Evolutionary conservation across 352 stramenopile species (phyloP), one percentile per base, ranked within the genome.

Genomic region (Phytophthora pinifolia): DNA sequence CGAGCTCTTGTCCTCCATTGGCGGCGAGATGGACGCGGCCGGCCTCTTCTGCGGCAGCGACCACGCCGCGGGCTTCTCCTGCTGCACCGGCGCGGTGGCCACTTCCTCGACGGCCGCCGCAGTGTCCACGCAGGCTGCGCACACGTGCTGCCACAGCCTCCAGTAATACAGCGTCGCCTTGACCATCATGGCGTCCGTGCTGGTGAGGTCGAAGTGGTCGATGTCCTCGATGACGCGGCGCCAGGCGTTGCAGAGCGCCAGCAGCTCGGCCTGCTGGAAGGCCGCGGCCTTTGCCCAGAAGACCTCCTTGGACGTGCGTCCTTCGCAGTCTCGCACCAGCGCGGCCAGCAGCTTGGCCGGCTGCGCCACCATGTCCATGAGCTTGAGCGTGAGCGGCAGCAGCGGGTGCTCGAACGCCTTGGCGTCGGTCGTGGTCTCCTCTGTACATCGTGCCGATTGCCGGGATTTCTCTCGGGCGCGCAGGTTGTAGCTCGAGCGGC

Each of bases 151-250:
- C 82, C 82, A 92, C 59, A 89, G 20, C 2, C 60, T 61, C 57
- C 74, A 72, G 55, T 87, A 81, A 48, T 79, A 78, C 15, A 89
- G 35, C 49, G 59, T 53, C 20, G 76, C 52, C 64, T 89, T 89
- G 18, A 76, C 46, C 70, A 89, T 74, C 65, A 78, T 70, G 45
- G 59, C 34, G 43, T 88, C 74, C 7, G 70, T 64, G 37, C 65
- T 45, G 22, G 55, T 49, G 9, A 67, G 15, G 9, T 65, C 63
- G 36, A 53, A 55, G 22, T 45, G 42, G 12, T 59, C 59, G 9
- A 67, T 56, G 14, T 48, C 50, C 25, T 65, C 52, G 14, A 72
- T 35, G 22, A 83, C 54, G 6, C 55, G 47, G 15, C 59, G 51
- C 71, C 73, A 88, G 7, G 49, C 27, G 1, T 45, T 61, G 32